Evolutionary conservation across 768 basidiomycete genomes (phyloP).

Genomic region (Asterophora parasitica): DNA sequence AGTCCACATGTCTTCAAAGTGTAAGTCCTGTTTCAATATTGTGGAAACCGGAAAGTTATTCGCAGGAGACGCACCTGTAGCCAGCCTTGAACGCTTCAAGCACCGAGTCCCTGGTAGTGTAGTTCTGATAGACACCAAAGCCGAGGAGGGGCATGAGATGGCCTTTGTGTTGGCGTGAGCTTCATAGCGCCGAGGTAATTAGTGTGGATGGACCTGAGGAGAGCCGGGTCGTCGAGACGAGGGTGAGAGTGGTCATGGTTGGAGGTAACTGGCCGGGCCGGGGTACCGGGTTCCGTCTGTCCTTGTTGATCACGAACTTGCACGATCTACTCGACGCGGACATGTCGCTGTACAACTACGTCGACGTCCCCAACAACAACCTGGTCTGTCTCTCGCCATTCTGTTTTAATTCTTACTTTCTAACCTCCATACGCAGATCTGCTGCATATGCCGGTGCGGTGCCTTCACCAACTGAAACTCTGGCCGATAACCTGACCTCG

Average conservation of each 20-base stretch:
- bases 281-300: no score
- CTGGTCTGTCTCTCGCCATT: conserved; percentile 40
- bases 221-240: conserved; percentile 20
- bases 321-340: neutral
- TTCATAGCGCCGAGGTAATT: neutral
- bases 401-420: neutral
- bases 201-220: conserved; percentile 13
- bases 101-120: conserved; percentile 48
- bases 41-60: neutral
- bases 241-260: conserved; percentile 18
- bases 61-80: conserved; percentile 41
- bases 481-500: conserved; percentile 1
- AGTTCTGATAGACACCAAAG: conserved; percentile 69
- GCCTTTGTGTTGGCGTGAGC: conserved; percentile 27
- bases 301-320: conserved; percentile 1
- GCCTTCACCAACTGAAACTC: conserved; percentile 6
- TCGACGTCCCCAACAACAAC: conserved; percentile 60
- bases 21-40: neutral
- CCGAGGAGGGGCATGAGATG: conserved; percentile 61
- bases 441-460: conserved; percentile 77
- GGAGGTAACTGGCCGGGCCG: neutral
- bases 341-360: conserved; percentile 52
- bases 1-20: conserved; percentile 60
- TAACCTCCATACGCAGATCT: conserved; percentile 41
- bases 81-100: conserved; percentile 61